phyloP scores from a whole-genome alignment of 345 rosid species.

The Camelina neglecta region DNA sequence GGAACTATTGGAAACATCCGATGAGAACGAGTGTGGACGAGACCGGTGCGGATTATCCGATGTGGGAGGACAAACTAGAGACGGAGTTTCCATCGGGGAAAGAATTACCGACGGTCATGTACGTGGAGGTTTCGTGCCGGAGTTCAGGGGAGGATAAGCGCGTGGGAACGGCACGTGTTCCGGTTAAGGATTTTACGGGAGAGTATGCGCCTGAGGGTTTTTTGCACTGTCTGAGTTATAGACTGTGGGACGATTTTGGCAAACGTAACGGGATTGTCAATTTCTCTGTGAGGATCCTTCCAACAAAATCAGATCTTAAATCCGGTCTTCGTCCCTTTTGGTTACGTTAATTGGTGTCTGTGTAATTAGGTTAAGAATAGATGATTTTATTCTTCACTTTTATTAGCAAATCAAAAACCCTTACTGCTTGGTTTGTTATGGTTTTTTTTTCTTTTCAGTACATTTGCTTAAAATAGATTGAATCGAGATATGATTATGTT shows the following conservation, averaged over 20 bases:
- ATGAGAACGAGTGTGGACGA: slow-evolving; percentile 22
- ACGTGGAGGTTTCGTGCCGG: slow-evolving; percentile 11
- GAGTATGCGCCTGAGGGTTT: slow-evolving; percentile 39
- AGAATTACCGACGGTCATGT: slow-evolving; percentile 12
- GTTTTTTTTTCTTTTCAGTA: background rate
- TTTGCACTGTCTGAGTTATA: slow-evolving; percentile 38
- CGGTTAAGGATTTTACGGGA: slow-evolving; percentile 37
- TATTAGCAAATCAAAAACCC: background rate
- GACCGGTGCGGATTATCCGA: slow-evolving; percentile 15
- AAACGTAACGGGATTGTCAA: slow-evolving; percentile 31
- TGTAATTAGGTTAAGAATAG: background rate
- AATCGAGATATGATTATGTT: no score
- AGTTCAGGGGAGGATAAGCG: slow-evolving; percentile 6
- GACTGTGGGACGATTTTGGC: slow-evolving; percentile 25
- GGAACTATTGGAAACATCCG: background rate
- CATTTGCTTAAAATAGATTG: no score
- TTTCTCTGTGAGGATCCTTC: slow-evolving; percentile 30
- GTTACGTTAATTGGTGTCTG: slow-evolving; percentile 11
- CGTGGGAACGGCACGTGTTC: slow-evolving; percentile 42
- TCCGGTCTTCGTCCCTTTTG: background rate
- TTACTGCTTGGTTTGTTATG: background rate
- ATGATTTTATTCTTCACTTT: background rate
- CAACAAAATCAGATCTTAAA: background rate
- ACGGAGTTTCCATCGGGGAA: slow-evolving; percentile 11
- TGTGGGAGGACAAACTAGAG: slow-evolving; percentile 35